Percentiles rank a stretch among this genome's conserved stretches.
phyloP scores from a whole-genome alignment of 768 basidiomycete genomes.

The Russula foetens region DNA sequence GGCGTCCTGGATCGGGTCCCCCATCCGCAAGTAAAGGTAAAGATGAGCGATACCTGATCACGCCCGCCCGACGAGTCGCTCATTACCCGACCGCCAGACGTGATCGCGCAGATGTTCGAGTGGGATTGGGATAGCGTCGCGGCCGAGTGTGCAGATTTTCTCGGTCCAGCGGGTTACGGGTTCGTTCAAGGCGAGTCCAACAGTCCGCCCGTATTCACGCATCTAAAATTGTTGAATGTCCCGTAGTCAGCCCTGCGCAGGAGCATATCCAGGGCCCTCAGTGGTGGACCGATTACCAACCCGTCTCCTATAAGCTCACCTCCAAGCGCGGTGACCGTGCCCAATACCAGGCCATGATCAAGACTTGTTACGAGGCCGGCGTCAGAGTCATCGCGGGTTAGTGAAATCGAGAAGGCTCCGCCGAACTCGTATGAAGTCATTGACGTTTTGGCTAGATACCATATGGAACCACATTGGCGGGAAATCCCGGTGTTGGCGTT shows the following conservation, averaged over 20 bases:
- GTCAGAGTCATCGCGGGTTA: slow-evolving; percentile 34
- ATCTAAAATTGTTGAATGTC: neutral
- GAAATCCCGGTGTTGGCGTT: slow-evolving; percentile 31
- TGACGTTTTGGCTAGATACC: slow-evolving; percentile 30
- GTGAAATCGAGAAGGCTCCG: neutral
- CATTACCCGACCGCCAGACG: slow-evolving; percentile 26
- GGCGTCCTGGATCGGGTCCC: too few species aligned
- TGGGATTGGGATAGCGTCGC: slow-evolving; percentile 52
- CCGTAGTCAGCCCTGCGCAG: slow-evolving; percentile 39
- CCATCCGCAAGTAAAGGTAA: too few species aligned
- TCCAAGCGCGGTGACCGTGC: slow-evolving; percentile 56
- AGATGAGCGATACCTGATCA: too few species aligned
- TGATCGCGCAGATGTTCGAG: slow-evolving; percentile 66
- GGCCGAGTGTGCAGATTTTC: slow-evolving; percentile 53
- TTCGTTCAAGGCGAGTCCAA: slow-evolving; percentile 49
- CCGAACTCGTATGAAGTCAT: slow-evolving; percentile 22
- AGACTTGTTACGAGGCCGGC: slow-evolving; percentile 32
- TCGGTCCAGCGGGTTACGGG: slow-evolving; percentile 56
- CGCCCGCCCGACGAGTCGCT: too few species aligned
- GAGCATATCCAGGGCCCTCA: slow-evolving; percentile 51
- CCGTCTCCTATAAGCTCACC: slow-evolving; percentile 55
- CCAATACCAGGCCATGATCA: slow-evolving; percentile 39
- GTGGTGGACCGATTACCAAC: slow-evolving; percentile 75
- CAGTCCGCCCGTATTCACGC: neutral
- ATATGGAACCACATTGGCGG: slow-evolving; percentile 64